These are phyloP conservation scores for Penicillium sp. DNA, from an alignment of 2,329 filamentous ascomycete genomes.

Conservation along the genomic window DNA sequence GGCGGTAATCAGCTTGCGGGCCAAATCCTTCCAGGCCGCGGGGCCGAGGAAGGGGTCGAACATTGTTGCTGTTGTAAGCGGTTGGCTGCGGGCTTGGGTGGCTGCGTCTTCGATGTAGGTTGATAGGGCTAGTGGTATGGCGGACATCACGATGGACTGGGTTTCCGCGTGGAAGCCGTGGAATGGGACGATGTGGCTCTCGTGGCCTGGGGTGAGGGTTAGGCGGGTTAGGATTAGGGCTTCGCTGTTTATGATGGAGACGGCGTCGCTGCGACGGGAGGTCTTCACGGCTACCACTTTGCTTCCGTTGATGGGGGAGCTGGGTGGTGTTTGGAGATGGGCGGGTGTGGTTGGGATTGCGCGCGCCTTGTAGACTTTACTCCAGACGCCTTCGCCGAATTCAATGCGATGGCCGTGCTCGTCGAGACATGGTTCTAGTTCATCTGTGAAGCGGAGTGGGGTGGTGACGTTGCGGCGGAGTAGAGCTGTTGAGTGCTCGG, in stretches of 20 bases:
- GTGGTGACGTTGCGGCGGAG: constrained; percentile 11
- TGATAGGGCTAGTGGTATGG: constrained; percentile 49
- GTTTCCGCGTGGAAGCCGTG: constrained; percentile 46
- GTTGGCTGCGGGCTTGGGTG: constrained; percentile 28
- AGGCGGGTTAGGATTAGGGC: constrained; percentile 48
- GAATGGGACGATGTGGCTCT: constrained; percentile 49
- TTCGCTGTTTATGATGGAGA: constrained; percentile 46
- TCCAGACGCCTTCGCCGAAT: constrained; percentile 53
- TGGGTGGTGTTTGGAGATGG: constrained; percentile 36
- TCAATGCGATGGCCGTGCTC: constrained; percentile 35
- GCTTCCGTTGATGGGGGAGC: constrained; percentile 37
- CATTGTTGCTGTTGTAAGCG: constrained; percentile 48
- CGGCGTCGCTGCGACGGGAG: constrained; percentile 46
- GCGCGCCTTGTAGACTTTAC: constrained; percentile 50
- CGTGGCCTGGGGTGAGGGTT: constrained; percentile 34
- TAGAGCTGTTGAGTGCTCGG: constrained; percentile 1
- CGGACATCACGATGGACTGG: constrained; percentile 49
- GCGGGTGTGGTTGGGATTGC: constrained; percentile 20
- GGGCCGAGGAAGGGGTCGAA: constrained; percentile 50
- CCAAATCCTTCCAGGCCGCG: constrained; percentile 45
- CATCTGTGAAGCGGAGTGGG: constrained; percentile 36
- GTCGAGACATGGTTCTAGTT: constrained; percentile 38
- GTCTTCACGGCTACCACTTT: constrained; percentile 51
- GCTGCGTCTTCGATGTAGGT: constrained; percentile 45
- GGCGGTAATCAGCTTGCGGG: constrained; percentile 44